A percentile compares a stretch with the other conserved stretches of the same genome.
phyloP scores from a whole-genome alignment of 805 yeast species.

The Clavispora vitiphila region DNA sequence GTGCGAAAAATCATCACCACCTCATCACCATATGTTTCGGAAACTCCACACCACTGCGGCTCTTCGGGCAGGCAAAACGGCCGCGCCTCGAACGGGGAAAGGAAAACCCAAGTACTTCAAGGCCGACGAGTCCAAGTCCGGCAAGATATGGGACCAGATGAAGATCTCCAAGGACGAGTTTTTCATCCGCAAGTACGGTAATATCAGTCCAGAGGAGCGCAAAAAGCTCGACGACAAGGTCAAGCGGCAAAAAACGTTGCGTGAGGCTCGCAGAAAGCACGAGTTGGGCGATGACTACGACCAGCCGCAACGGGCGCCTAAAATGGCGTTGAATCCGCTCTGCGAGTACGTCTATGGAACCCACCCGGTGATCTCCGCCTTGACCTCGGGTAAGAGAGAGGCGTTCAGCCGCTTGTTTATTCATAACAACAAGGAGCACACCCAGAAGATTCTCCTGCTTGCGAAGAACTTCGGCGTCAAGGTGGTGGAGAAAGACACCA shows the following conservation, averaged over 20 bases:
- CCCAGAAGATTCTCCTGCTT: slow-evolving; percentile 38
- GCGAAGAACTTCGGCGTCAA: slow-evolving; percentile 42
- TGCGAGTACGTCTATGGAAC: slow-evolving; percentile 74
- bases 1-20: background rate
- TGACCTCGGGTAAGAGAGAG: slow-evolving; percentile 50
- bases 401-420: slow-evolving; percentile 48
- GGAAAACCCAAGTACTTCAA: background rate
- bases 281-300: slow-evolving; percentile 14
- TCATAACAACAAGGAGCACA: slow-evolving; percentile 34
- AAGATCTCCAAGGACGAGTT: slow-evolving; percentile 59
- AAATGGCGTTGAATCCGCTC: slow-evolving; percentile 35
- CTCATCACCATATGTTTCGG: slow-evolving; percentile 1
- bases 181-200: slow-evolving; percentile 60
- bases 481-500: slow-evolving; percentile 30
- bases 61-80: slow-evolving; percentile 6
- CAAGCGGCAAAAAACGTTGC: slow-evolving; percentile 24
- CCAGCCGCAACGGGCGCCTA: slow-evolving; percentile 5
- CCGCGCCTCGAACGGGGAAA: background rate
- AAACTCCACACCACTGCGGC: slow-evolving; percentile 9
- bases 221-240: slow-evolving; percentile 26
- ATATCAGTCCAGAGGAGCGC: slow-evolving; percentile 50
- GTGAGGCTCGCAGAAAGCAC: slow-evolving; percentile 20
- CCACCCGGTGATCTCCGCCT: slow-evolving; percentile 68
- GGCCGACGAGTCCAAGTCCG: background rate
- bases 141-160: slow-evolving; percentile 64